Evolutionary conservation across 2,329 filamentous ascomycete species (phyloP).

Genomic region (Fusarium pseudograminearum): DNA sequence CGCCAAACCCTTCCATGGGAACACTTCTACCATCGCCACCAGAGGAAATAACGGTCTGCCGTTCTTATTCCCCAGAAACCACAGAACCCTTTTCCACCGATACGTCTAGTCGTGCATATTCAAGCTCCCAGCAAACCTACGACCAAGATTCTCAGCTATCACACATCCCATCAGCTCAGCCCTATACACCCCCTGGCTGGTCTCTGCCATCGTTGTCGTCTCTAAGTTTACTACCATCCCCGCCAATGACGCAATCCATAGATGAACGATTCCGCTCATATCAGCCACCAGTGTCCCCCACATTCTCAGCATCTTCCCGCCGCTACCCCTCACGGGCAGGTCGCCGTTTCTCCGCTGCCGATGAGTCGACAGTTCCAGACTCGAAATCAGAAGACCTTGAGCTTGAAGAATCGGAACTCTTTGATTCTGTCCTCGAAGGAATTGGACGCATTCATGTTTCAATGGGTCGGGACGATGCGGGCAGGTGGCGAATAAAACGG

Average conservation of each 20-base stretch:
- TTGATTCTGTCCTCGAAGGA: constrained; percentile 54
- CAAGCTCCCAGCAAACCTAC: constrained; percentile 13
- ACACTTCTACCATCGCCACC: constrained; percentile 34
- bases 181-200: constrained; percentile 26
- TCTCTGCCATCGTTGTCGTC: constrained; percentile 36
- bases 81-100: not conserved
- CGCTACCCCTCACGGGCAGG: not conserved
- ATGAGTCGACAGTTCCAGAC: not conserved
- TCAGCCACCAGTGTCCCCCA: constrained; percentile 21
- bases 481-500: constrained; percentile 57
- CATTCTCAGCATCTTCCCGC: constrained; percentile 12
- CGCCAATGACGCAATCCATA: constrained; percentile 40
- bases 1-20: constrained; percentile 18
- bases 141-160: constrained; percentile 15
- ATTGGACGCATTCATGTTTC: constrained; percentile 52
- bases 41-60: constrained; percentile 7
- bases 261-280: constrained; percentile 11
- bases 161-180: constrained; percentile 46
- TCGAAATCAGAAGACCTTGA: constrained; percentile 34
- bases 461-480: constrained; percentile 55
- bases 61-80: constrained; percentile 7
- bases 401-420: constrained; percentile 48
- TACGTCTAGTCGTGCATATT: not conserved
- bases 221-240: constrained; percentile 40
- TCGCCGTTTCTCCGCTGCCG: not conserved